phyloP scores from a whole-genome alignment of 2,329 filamentous ascomycete genomes.

The Alternaria arbusti region DNA sequence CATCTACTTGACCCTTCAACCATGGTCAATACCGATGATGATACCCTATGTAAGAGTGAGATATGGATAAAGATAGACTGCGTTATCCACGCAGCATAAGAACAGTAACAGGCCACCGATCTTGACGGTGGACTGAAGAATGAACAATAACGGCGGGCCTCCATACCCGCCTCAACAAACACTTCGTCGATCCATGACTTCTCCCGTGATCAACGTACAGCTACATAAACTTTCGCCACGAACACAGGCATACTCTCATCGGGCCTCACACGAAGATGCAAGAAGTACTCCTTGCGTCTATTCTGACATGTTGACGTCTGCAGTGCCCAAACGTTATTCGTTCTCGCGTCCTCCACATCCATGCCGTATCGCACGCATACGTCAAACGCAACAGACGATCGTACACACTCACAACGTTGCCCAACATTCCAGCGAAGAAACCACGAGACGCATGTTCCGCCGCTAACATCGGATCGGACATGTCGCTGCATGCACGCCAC shows the following conservation, averaged over 20 bases:
- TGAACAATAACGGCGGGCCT: conserved; percentile 21
- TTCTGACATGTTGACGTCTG: conserved; percentile 16
- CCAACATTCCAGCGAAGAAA: not conserved
- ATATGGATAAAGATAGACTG: conserved; percentile 20
- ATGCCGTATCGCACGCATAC: not conserved
- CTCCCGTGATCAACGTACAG: not conserved
- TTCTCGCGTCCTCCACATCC: conserved; percentile 3
- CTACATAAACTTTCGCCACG: not conserved
- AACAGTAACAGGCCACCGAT: conserved; percentile 26
- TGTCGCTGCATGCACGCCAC: conserved; percentile 9
- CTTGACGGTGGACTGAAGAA: conserved; percentile 24
- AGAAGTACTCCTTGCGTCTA: not conserved
- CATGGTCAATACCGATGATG: conserved; percentile 41
- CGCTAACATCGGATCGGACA: not conserved
- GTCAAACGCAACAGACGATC: conserved; percentile 1
- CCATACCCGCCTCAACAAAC: conserved; percentile 12
- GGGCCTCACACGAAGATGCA: conserved; percentile 7
- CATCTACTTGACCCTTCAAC: conserved; percentile 49
- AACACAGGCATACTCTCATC: not conserved
- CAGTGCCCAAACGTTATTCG: conserved; percentile 6
- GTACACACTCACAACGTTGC: not conserved
- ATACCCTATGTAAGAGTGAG: conserved; percentile 39
- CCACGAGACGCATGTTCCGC: not conserved
- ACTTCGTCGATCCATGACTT: not conserved
- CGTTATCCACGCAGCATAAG: conserved; percentile 26